Evolutionary conservation across 2,329 filamentous ascomycete genomes (phyloP), one percentile per base, ranked within the genome.

Genomic region (Alternaria conjuncta): DNA sequence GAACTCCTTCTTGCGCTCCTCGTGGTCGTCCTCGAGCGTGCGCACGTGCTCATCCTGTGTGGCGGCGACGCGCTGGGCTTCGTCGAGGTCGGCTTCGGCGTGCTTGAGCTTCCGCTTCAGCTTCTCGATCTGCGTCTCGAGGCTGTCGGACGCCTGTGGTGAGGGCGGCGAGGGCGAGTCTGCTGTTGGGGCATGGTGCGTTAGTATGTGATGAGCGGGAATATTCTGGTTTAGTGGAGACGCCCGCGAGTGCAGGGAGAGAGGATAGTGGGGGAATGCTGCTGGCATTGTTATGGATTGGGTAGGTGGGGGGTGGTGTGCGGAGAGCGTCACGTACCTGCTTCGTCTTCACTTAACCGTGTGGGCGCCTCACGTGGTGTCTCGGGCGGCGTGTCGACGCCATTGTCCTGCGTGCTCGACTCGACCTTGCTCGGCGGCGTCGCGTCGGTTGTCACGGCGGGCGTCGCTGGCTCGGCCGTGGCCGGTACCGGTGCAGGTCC

Each of bases 361-460:
- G 25, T 20, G 3, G 45, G 65, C 36, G 68, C 66, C 51, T 72
- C 69, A 68, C 71, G 68, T 21, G 75, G 75, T 49, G 75, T 79
- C 66, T 78, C 70, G 20, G 77, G 77, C 54, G 76, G 76, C 21
- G 76, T 78, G 64, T 79, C 75, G 20, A 76, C 67, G 50, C 71
- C 74, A 59, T 66, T 70, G 55, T 78, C 74, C 43, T 64, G 65
- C 18, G 62, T 59, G 2, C 56, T 69, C 25, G 69, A 57, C 18
- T 69, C 57, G 25, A 69, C 71, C 44, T 70, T 67, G 64, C 66
- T 72, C 23, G 70, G 63, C 20, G 71, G 67, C 11, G 65, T 63
- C 15, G 68, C 65, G 13, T 73, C 72, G 9, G 68, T 70, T 15
- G 75, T 74, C 18, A 70, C 73, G 41, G 73, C 65, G 6, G 74